These are phyloP conservation scores for Thelonectria olida DNA, from an alignment of 2,329 filamentous ascomycete genomes.

Conservation along the genomic window DNA sequence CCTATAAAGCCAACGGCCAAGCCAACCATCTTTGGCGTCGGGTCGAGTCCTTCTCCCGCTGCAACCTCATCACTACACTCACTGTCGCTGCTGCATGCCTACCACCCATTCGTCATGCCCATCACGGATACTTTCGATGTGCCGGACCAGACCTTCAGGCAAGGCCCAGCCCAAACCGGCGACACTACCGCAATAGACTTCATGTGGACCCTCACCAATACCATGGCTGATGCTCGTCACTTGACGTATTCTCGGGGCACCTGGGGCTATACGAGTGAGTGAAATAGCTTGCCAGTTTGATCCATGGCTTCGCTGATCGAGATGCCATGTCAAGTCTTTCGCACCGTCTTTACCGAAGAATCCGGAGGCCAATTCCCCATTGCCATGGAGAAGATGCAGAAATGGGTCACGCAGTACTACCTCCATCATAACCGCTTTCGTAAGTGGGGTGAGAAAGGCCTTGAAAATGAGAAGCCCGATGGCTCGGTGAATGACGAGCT, in stretches of 20 bases:
- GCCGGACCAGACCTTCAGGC: not conserved
- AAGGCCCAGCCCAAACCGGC: not conserved
- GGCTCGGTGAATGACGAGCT: slow-evolving; percentile 4
- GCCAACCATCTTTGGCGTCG: not conserved
- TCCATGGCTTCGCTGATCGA: not conserved
- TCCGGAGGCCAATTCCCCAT: not conserved
- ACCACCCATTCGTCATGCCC: not conserved
- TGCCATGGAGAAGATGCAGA: slow-evolving; percentile 7
- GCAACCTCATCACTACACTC: not conserved
- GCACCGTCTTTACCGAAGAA: slow-evolving; percentile 4
- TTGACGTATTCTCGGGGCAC: not conserved
- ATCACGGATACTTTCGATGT: not conserved
- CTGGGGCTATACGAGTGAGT: slow-evolving; percentile 7
- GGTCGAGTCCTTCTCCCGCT: no score
- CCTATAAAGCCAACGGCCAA: not conserved
- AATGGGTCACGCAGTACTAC: not conserved
- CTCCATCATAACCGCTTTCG: not conserved
- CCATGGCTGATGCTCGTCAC: not conserved
- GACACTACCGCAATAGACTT: not conserved
- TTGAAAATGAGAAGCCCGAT: not conserved
- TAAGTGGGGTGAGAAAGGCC: not conserved
- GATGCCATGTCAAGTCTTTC: not conserved
- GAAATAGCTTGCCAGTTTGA: not conserved
- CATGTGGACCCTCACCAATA: not conserved
- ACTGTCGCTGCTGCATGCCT: not conserved